phyloP scores from a whole-genome alignment of 495 filamentous ascomycete species.

The Penicillium samsonianum region DNA sequence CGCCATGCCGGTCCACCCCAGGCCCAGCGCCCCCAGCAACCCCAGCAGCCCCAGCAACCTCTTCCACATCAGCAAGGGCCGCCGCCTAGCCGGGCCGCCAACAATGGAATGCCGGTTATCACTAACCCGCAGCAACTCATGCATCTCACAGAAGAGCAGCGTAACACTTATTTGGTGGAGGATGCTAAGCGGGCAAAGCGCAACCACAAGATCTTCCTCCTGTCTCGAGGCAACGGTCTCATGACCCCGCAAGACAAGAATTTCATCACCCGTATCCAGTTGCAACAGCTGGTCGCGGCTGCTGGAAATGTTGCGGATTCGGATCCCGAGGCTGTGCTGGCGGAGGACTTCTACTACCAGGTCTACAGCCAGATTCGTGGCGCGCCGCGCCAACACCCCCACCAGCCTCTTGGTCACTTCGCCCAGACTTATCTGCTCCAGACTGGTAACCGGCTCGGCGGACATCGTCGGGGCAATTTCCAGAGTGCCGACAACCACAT shows the following conservation, averaged over 20 bases:
- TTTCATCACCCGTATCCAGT: constrained; percentile 95
- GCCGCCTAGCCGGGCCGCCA: constrained; percentile 28
- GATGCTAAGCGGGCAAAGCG: constrained; percentile 95
- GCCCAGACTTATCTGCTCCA: constrained; percentile 97
- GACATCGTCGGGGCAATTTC: constrained; percentile 63
- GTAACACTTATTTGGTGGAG: constrained; percentile 76
- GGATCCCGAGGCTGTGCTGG: constrained; percentile 73
- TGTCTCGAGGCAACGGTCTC: constrained; percentile 92
- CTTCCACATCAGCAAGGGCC: constrained; percentile 33
- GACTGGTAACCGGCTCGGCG: constrained; percentile 76
- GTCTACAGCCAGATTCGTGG: constrained; percentile 93
- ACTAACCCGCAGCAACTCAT: constrained; percentile 74
- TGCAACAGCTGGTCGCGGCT: constrained; percentile 91
- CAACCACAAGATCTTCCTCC: constrained; percentile 94
- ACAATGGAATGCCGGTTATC: constrained; percentile 51
- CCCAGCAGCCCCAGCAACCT: constrained; percentile 43
- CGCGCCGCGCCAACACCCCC: constrained; percentile 79
- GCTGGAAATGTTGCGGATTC: constrained; percentile 82
- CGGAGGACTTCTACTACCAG: constrained; percentile 98
- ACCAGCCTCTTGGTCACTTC: constrained; percentile 90
- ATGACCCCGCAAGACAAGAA: constrained; percentile 99
- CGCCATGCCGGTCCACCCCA: constrained; percentile 34
- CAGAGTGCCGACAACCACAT: constrained; percentile 90
- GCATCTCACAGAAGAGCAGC: constrained; percentile 74
- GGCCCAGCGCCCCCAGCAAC: constrained; percentile 38